These are phyloP conservation scores for Paecilomyces dactylethromorphus DNA, from an alignment of 2,329 filamentous ascomycete genomes.

Conservation along the genomic window DNA sequence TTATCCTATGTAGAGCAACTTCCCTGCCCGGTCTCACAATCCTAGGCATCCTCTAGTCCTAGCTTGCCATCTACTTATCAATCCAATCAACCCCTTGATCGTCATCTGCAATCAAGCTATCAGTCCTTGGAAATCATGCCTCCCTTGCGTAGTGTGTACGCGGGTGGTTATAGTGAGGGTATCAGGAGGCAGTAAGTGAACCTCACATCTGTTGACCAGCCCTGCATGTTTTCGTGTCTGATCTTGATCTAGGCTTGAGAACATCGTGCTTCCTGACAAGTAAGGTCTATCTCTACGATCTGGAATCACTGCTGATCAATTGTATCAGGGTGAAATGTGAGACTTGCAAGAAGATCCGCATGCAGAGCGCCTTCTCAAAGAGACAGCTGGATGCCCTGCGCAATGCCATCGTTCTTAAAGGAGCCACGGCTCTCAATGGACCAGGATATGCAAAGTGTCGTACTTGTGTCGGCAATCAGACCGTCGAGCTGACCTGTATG, in stretches of 20 bases:
- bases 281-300: slow-evolving; percentile 9
- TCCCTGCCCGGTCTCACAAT: background rate
- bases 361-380: slow-evolving; percentile 37
- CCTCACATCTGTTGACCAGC: background rate
- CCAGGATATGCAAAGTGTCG: slow-evolving; percentile 33
- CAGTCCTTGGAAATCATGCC: slow-evolving; percentile 6
- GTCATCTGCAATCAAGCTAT: background rate
- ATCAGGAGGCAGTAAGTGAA: slow-evolving; percentile 15
- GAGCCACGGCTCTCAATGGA: slow-evolving; percentile 9
- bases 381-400: slow-evolving; percentile 37
- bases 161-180: slow-evolving; percentile 17
- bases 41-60: background rate
- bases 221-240: background rate
- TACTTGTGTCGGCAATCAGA: slow-evolving; percentile 36
- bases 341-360: slow-evolving; percentile 38
- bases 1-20: too few relatives aligned
- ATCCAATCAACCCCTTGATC: background rate
- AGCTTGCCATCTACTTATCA: background rate
- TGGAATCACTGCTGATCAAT: slow-evolving; percentile 1
- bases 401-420: slow-evolving; percentile 14
- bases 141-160: slow-evolving; percentile 12
- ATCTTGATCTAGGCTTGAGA: slow-evolving; percentile 16
- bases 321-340: slow-evolving; percentile 40
- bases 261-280: slow-evolving; percentile 24
- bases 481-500: slow-evolving; percentile 43